Evolutionary conservation across 1,284 basidiomycete species (phyloP), one percentile per base, ranked within the genome.

Genomic region (Singerocomus inundabilis): DNA sequence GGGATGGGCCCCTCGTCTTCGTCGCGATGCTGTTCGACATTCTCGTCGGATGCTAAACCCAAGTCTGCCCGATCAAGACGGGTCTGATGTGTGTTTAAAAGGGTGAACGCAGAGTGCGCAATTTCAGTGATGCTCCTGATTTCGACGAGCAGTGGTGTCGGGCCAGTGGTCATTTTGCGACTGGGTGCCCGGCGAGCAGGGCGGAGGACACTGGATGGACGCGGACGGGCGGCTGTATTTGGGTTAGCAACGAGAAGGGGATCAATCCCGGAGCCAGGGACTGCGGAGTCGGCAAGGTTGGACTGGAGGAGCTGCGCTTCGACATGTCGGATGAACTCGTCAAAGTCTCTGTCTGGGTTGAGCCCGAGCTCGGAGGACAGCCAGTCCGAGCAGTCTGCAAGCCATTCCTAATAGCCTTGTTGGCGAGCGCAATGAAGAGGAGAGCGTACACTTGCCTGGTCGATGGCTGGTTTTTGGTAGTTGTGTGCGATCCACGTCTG

Each of bases 61-160:
- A 78, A 61, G 51, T 77, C 76, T 36, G 76, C 76, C 18, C 81
- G 74, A 57, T 90, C 86, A 43, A 81, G 74, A 25, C 85, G 78
- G 12, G 80, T 78, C 50, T 82, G 73, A 39, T 84, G 74, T 16
- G 80, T 74, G 61, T 87, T 82, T 56, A 84, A 72, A 30, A 88
- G 70, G 45, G 70, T 78, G 60, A 87, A 83, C 7, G 87, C 88
- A 59, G 88, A 88, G 41, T 79, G 70, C 0, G 82, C 85, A 30
- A 91, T 82, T 48, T 91, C 88, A 16, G 84, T 92, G 11, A 91
- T 79, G 3, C 83, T 73, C 8, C 77, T 71, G 18, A 95, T 76
- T 55, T 92, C 81, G 10, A 89, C 82, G 21, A 88, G 78, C 25
- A 88, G 67, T 1, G 80, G 77, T 7, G 70, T 70, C 0, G 78